phyloP scores from a whole-genome alignment of 225 moss, liverwort and hornwort species.

The Sphagnum tenellum region DNA sequence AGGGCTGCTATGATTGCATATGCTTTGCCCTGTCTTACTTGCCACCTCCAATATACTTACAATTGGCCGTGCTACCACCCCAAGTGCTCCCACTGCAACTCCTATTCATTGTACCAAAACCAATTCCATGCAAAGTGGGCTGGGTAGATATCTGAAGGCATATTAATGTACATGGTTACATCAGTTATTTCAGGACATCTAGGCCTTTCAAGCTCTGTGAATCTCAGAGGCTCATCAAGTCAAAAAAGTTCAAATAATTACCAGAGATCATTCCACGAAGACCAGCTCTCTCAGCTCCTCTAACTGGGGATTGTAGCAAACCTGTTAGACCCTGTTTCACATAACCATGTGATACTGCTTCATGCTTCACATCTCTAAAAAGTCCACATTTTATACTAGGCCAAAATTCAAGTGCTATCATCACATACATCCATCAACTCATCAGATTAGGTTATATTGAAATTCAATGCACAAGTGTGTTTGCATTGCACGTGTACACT shows the following conservation, averaged over 20 bases:
- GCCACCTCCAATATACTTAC: conserved; percentile 92
- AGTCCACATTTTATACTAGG: not conserved
- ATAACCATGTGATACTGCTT: not conserved
- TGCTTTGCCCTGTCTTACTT: conserved; percentile 94
- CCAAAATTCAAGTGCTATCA: not conserved
- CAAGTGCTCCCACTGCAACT: conserved; percentile 79
- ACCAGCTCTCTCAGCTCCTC: conserved; percentile 94
- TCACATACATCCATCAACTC: too few relatives aligned
- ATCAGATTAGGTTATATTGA: too few relatives aligned
- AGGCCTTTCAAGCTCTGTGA: too few relatives aligned
- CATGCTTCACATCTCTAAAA: not conserved
- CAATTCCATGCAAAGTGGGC: too few relatives aligned
- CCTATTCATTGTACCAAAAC: conserved; percentile 20
- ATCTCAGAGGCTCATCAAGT: too few relatives aligned
- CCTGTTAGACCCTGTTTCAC: conserved; percentile 80
- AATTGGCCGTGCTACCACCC: conserved; percentile 88
- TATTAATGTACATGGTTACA: too few relatives aligned
- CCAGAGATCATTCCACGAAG: conserved; percentile 96
- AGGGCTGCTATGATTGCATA: conserved; percentile 76
- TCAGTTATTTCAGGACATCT: too few relatives aligned
- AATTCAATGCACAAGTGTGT: too few relatives aligned
- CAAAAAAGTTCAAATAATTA: conserved; percentile 3
- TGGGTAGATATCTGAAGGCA: too few relatives aligned
- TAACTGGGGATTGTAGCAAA: conserved; percentile 84
- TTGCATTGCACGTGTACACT: too few relatives aligned